Conservation (phyloP, 2,329 filamentous ascomycete species). For the Pseudogymnoascus pannorum region DNA sequence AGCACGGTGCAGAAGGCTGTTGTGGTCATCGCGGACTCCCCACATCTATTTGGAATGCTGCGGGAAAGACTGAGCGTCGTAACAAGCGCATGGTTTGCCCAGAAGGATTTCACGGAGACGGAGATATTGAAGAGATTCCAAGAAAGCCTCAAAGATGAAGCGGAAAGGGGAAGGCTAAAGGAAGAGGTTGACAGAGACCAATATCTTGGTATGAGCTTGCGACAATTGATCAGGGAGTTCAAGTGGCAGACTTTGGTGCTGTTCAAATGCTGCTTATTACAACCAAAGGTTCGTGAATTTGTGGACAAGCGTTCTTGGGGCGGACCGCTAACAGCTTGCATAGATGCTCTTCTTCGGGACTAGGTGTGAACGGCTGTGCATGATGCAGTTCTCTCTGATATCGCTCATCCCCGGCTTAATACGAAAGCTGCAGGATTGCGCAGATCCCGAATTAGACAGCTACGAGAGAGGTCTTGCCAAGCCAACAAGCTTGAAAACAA, state of each 20-base stretch:
- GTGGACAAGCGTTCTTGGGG: not conserved
- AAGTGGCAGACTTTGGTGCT: constrained; percentile 90
- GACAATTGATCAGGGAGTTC: constrained; percentile 90
- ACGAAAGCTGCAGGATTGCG: constrained; percentile 86
- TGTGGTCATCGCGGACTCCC: constrained; percentile 86
- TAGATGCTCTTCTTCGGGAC: constrained; percentile 98
- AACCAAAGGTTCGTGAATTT: constrained; percentile 67
- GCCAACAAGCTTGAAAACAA: constrained; percentile 82
- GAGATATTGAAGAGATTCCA: constrained; percentile 89
- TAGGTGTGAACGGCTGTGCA: constrained; percentile 91
- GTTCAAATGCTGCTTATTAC: constrained; percentile 86
- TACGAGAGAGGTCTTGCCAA: constrained; percentile 69
- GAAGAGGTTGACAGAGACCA: constrained; percentile 73
- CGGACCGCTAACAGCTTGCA: constrained; percentile 14
- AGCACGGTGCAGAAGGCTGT: constrained; percentile 98
- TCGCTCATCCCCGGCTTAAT: constrained; percentile 91
- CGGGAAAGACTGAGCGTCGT: constrained; percentile 85
- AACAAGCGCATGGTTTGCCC: constrained; percentile 92
- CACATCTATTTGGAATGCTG: constrained; percentile 82
- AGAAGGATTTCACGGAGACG: constrained; percentile 82
- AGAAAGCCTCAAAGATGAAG: constrained; percentile 71
- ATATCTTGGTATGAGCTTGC: constrained; percentile 79
- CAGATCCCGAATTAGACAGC: constrained; percentile 82
- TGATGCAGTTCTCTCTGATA: constrained; percentile 96
- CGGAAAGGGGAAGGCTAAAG: constrained; percentile 46